Conservation (phyloP, 257 asterid species). For the Ocimum tenuiflorum region DNA sequence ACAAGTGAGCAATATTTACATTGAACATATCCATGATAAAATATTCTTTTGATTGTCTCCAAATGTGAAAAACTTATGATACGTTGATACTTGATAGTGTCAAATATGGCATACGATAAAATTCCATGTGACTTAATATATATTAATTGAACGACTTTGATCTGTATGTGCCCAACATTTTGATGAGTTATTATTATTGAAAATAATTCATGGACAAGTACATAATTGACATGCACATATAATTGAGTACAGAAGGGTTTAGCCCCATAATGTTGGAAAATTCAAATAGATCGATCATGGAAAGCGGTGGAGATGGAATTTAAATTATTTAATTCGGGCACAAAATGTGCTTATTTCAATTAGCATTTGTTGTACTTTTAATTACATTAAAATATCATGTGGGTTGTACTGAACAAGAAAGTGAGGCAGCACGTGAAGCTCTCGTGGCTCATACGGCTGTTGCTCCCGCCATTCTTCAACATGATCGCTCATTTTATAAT, state of each 20-base stretch:
- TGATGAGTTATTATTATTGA: neutral
- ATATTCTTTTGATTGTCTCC: too few relatives aligned
- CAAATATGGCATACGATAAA: too few relatives aligned
- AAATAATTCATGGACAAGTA: constrained; percentile 15
- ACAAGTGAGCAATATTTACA: too few relatives aligned
- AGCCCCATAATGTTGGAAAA: constrained; percentile 24
- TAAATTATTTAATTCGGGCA: neutral
- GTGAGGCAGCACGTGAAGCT: constrained; percentile 52
- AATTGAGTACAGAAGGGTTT: constrained; percentile 17
- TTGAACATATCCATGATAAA: too few relatives aligned
- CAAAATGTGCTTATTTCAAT: neutral
- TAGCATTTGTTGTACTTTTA: constrained; percentile 23
- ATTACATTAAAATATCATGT: neutral
- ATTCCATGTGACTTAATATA: too few relatives aligned
- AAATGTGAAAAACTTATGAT: too few relatives aligned
- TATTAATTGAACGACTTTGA: too few relatives aligned
- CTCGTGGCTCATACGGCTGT: constrained; percentile 34
- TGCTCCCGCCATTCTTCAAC: constrained; percentile 17
- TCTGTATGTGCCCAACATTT: neutral
- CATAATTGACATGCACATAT: constrained; percentile 12
- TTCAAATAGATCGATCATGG: constrained; percentile 14
- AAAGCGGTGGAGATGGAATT: constrained; percentile 8
- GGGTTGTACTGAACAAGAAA: constrained; percentile 34
- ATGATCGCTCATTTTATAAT: neutral
- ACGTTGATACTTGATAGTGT: too few relatives aligned